These are phyloP conservation scores for Vararia minispora DNA, from an alignment of 768 basidiomycete species.

Conservation along the genomic window DNA sequence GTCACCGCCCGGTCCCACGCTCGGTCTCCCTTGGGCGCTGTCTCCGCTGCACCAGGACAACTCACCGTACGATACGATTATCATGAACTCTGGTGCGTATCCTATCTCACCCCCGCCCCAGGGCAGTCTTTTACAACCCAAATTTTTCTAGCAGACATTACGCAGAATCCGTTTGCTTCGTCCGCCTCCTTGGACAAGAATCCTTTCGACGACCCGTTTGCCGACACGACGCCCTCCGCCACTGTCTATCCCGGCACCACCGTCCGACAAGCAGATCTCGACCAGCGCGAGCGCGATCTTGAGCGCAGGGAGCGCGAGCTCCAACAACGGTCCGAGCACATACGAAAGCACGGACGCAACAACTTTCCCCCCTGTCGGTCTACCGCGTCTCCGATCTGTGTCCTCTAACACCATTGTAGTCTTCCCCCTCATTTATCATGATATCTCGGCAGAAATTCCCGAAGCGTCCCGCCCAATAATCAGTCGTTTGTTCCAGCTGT, in stretches of 20 bases:
- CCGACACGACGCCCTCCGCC: slow-evolving; percentile 18
- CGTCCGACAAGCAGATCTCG: slow-evolving; percentile 51
- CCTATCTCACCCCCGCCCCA: slow-evolving; percentile 4
- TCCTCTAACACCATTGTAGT: no score
- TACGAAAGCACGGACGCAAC: slow-evolving; percentile 68
- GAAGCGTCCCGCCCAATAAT: slow-evolving; percentile 69
- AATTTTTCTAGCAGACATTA: slow-evolving; percentile 17
- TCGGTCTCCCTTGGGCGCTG: no score
- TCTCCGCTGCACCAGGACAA: no score
- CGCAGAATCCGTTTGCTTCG: slow-evolving; percentile 77
- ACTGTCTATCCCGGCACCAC: no score
- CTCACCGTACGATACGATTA: no score
- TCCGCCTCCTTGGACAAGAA: slow-evolving; percentile 78
- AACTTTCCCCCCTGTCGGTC: slow-evolving; percentile 88
- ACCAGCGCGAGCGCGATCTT: slow-evolving; percentile 71
- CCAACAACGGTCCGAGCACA: slow-evolving; percentile 52
- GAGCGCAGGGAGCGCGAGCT: slow-evolving; percentile 71
- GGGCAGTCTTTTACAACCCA: slow-evolving; percentile 2
- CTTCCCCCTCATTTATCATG: slow-evolving; percentile 91
- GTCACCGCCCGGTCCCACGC: no score
- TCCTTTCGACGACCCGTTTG: slow-evolving; percentile 80
- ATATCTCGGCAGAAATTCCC: slow-evolving; percentile 84
- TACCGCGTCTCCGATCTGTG: slow-evolving; percentile 1
- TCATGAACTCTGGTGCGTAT: slow-evolving; percentile 12
- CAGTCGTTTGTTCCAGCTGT: slow-evolving; percentile 82